Evolutionary conservation across 768 basidiomycete species (phyloP).

Genomic region (Kondoa malvinella): DNA sequence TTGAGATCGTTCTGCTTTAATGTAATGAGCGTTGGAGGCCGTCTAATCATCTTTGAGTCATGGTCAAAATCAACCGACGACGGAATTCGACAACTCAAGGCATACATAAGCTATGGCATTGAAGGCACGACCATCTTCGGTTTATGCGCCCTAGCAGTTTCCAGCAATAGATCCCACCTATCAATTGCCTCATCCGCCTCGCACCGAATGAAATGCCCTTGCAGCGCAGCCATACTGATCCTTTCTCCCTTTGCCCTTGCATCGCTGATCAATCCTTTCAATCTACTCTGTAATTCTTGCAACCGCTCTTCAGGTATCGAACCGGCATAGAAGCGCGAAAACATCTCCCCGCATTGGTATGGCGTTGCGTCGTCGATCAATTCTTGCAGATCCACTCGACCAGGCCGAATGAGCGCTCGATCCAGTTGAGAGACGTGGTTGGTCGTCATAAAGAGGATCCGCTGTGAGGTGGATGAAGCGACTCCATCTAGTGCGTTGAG

Average conservation of each 20-base stretch:
- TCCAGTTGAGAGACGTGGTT: constrained; percentile 81
- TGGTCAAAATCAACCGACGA: background rate
- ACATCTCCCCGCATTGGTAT: constrained; percentile 57
- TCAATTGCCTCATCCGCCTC: constrained; percentile 21
- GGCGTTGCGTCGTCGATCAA: constrained; percentile 74
- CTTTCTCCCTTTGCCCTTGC: constrained; percentile 42
- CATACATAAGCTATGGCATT: background rate
- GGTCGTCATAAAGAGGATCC: constrained; percentile 99
- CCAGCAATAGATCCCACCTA: background rate
- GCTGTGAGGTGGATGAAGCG: constrained; percentile 76
- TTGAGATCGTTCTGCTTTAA: background rate
- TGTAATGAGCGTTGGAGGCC: background rate
- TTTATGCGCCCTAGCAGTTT: background rate
- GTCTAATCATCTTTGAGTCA: background rate
- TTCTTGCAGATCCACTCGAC: constrained; percentile 73
- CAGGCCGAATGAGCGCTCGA: constrained; percentile 85
- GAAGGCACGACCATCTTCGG: background rate
- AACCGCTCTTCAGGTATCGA: constrained; percentile 32
- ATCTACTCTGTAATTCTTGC: constrained; percentile 38
- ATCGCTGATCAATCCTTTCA: constrained; percentile 43
- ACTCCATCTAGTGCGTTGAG: constrained; percentile 94
- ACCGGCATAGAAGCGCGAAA: constrained; percentile 64
- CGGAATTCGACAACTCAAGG: no score
- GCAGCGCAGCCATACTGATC: constrained; percentile 89
- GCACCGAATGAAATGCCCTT: constrained; percentile 81